Evolutionary conservation across 441 rosid genomes (phyloP).

Genomic region (Jatropha multifida): DNA sequence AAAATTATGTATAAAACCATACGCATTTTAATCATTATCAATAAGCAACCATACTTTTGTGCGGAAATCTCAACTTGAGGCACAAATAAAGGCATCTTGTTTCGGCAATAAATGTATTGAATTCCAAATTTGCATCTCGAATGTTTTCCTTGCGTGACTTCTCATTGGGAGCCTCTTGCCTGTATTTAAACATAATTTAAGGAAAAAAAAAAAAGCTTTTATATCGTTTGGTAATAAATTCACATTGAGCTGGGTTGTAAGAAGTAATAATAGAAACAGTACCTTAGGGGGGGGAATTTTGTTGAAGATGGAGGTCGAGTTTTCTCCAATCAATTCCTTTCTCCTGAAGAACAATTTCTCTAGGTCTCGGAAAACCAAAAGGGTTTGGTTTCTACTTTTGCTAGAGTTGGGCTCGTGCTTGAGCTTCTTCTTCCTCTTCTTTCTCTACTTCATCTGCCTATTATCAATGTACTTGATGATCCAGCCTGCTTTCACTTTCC

Average conservation of each 20-base stretch:
- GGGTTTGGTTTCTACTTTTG: conserved; percentile 25
- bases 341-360: conserved; percentile 28
- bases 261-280: not conserved
- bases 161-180: not conserved
- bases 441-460: conserved; percentile 37
- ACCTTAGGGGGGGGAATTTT: conserved; percentile 10
- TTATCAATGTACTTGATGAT: conserved; percentile 15
- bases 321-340: conserved; percentile 29
- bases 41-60: not conserved
- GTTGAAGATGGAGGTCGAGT: conserved; percentile 19
- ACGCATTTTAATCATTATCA: no score
- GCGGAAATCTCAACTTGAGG: conserved; percentile 20
- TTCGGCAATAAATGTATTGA: not conserved
- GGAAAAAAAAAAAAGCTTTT: no score
- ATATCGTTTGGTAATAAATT: no score
- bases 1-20: no score
- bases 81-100: not conserved
- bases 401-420: not conserved
- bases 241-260: not conserved
- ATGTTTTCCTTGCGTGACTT: not conserved
- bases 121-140: not conserved
- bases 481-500: conserved; percentile 13
- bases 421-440: conserved; percentile 19
- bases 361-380: conserved; percentile 31
- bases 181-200: not conserved